Conservation (phyloP, 768 basidiomycete genomes). For the Amanita molliuscula region DNA sequence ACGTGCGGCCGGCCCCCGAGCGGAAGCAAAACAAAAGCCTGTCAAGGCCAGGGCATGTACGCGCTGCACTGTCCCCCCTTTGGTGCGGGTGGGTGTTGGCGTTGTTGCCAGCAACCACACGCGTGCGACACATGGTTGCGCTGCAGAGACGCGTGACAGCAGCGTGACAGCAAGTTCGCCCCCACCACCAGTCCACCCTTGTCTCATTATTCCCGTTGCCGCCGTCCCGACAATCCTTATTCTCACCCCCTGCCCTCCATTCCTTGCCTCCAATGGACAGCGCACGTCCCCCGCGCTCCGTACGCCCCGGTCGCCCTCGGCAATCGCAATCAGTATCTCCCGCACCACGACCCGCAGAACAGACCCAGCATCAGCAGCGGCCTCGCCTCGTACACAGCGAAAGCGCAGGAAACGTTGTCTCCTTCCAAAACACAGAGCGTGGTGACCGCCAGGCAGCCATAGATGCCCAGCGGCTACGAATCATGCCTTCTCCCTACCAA, state of each 20-base stretch:
- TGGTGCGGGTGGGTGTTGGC: too few species aligned
- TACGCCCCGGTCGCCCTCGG: constrained; percentile 31
- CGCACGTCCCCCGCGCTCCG: constrained; percentile 43
- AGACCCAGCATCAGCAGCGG: constrained; percentile 14
- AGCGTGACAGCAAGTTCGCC: constrained; percentile 1
- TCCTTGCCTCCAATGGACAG: constrained; percentile 23
- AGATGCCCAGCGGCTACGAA: constrained; percentile 42
- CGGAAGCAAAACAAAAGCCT: background rate
- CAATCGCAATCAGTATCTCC: constrained; percentile 28
- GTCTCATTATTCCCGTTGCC: constrained; percentile 6
- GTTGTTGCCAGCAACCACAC: too few species aligned
- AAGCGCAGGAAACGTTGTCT: constrained; percentile 38
- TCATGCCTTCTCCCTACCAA: constrained; percentile 36
- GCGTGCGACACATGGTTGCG: too few species aligned
- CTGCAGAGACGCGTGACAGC: background rate
- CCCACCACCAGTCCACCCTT: background rate
- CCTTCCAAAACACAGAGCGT: constrained; percentile 59
- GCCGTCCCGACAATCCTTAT: constrained; percentile 7
- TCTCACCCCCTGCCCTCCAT: background rate
- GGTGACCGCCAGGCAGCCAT: constrained; percentile 56
- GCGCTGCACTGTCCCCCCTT: too few species aligned
- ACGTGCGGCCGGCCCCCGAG: background rate
- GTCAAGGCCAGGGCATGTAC: too few species aligned
- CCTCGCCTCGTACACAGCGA: constrained; percentile 25
- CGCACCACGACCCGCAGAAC: constrained; percentile 28